These are phyloP conservation scores for Mortierella sp. DNA, from an alignment of 371 early-diverging fungal species.

Conservation along the genomic window DNA sequence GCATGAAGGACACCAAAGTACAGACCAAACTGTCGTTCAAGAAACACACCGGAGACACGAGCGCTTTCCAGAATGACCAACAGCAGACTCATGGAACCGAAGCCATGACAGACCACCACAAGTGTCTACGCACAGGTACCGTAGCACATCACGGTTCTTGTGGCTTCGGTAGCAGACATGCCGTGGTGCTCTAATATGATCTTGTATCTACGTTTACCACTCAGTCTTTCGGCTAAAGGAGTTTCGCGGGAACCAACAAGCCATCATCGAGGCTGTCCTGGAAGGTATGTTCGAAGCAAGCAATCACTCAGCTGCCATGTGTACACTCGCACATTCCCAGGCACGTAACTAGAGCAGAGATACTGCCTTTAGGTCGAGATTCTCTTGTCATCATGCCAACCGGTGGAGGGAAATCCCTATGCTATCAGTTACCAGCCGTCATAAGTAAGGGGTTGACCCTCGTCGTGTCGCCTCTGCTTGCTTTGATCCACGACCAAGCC, in stretches of 20 bases:
- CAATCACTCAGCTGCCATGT: no score
- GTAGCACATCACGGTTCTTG: neutral
- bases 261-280: constrained; percentile 77
- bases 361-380: constrained; percentile 59
- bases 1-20: constrained; percentile 4
- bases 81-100: constrained; percentile 10
- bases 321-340: no score
- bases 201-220: no score
- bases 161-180: neutral
- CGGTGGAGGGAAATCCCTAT: constrained; percentile 91
- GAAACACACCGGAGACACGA: constrained; percentile 38
- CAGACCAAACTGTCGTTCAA: constrained; percentile 41
- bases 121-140: constrained; percentile 37
- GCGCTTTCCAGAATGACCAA: constrained; percentile 18
- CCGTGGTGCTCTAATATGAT: neutral
- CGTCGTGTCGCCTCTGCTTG: constrained; percentile 87
- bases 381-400: constrained; percentile 90
- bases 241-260: constrained; percentile 63
- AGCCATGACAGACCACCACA: constrained; percentile 11
- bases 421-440: constrained; percentile 88
- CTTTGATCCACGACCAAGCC: constrained; percentile 89
- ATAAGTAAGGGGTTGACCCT: constrained; percentile 79
- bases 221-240: constrained; percentile 32
- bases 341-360: no score
- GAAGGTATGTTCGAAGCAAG: constrained; percentile 40